These are phyloP conservation scores for Chenopodium quinoa DNA, from an alignment of 148 eudicot species.

Conservation along the genomic window DNA sequence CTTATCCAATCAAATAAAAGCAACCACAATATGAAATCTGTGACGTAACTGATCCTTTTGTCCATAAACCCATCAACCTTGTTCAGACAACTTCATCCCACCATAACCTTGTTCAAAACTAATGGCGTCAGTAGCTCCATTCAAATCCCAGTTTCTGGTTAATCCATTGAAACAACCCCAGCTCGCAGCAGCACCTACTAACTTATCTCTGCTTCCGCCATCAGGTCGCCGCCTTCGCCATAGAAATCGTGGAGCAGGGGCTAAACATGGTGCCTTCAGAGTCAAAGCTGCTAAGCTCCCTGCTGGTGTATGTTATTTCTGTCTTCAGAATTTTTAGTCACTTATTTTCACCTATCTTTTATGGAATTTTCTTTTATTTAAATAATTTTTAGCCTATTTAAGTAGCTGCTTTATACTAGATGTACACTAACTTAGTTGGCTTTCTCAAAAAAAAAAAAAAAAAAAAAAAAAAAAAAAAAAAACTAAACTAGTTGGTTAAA, in stretches of 20 bases:
- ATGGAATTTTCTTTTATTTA: too few relatives aligned
- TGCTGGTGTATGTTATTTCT: slow-evolving; percentile 44
- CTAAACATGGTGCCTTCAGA: slow-evolving; percentile 23
- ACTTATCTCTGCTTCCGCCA: not conserved
- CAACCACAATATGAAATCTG: not conserved
- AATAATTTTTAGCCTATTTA: too few relatives aligned
- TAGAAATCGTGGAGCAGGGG: not conserved
- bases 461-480: too few relatives aligned
- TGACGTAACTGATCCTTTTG: not conserved
- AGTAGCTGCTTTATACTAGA: too few relatives aligned
- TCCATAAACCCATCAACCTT: not conserved
- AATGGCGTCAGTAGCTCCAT: not conserved
- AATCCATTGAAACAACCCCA: not conserved
- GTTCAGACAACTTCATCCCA: not conserved
- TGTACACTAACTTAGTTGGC: too few relatives aligned
- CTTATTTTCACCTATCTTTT: too few relatives aligned
- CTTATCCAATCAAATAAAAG: not conserved
- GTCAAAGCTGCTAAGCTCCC: slow-evolving; percentile 70
- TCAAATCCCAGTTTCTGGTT: not conserved
- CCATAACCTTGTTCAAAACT: not conserved
- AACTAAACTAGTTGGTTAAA: too few relatives aligned
- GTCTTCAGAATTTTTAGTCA: too few relatives aligned
- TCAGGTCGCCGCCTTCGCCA: not conserved
- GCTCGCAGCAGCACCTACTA: not conserved
- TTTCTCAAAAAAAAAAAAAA: too few relatives aligned